Base-by-base conservation (phyloP, 225 moss, liverwort and hornwort genomes). In the Rhytidiadelphus loreus region DNA sequence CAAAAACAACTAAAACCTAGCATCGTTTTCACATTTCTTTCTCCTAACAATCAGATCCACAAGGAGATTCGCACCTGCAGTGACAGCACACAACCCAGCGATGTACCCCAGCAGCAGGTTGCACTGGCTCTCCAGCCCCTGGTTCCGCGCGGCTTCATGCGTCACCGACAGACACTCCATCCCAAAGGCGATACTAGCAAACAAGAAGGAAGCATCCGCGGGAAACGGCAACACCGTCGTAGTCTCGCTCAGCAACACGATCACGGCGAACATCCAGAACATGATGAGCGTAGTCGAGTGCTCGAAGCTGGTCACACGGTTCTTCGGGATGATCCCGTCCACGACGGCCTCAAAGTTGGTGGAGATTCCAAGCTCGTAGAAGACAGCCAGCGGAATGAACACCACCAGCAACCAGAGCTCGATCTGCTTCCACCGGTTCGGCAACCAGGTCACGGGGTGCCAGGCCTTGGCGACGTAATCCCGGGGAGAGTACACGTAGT, bases 291-390 rank as follows among this genome's bases (percentile, higher is more conserved):
- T 92, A 26, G 94, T 93, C 74, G 96, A 93, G 88, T 98, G 98
- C 91, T 98, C 96, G 88, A 98, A 98, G 89, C 96, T 96, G 61
- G 96, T 90, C 56, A 98, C 95, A 52, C 98, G 93, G 87, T 98
- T 94, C 84, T 92, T 86, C 9, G 96, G 96, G 78, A 98, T 96
- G 28, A 92, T 72, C 52, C 96, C 96, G 8, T 96, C 91, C 87
- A 92, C 95, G 7, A 98, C 80, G 58, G 98, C 95, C 63, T 81
- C 91, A 57, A 98, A 98, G 86, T 94, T 93, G 56, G 98, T 96
- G 35, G 96, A 96, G 80, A 98, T 90, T 56, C 95, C 96, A 63
- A 98, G 95, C 95, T 98, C 96, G 88, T 96, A 98, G 85, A 98
- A 95, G 72, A 98, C 89, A 43, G 96, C 96, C 52, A 98, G 46